Percentiles rank a stretch among this genome's conserved stretches.
phyloP scores from a whole-genome alignment of 2,329 filamentous ascomycete species.

The Simplicillium aogashimaense region DNA sequence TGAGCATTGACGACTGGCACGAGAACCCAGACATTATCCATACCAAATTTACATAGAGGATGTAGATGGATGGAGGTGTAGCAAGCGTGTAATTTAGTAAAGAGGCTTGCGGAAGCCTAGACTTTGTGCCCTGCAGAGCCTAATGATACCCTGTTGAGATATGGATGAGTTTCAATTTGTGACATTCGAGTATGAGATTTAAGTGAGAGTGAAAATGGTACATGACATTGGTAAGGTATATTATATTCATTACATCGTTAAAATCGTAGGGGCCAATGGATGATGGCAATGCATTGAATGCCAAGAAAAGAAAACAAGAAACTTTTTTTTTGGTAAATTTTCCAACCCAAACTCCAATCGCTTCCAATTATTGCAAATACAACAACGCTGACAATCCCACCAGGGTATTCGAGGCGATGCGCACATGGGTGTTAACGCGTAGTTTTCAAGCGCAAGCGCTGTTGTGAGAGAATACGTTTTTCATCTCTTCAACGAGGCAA shows the following conservation, averaged over 20 bases:
- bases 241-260: neutral
- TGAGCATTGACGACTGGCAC: constrained; percentile 99
- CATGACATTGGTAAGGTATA: too few species aligned
- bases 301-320: constrained; percentile 4
- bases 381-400: too few species aligned
- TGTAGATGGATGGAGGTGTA: constrained; percentile 3
- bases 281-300: neutral
- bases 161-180: too few species aligned
- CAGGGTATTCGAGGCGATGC: too few species aligned
- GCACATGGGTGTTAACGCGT: too few species aligned
- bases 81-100: constrained; percentile 1
- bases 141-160: constrained; percentile 28
- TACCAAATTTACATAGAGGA: constrained; percentile 76
- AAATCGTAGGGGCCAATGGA: neutral
- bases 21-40: constrained; percentile 99
- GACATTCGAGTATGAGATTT: too few species aligned
- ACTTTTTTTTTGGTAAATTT: constrained; percentile 1
- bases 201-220: too few species aligned
- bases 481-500: constrained; percentile 1
- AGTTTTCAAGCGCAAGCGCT: too few species aligned
- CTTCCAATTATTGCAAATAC: too few species aligned
- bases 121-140: constrained; percentile 9
- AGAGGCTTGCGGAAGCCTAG: neutral
- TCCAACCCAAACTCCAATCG: neutral
- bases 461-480: neutral